These are phyloP conservation scores for Rhodotorula sp. DNA, from an alignment of 1,284 basidiomycete species.

Conservation along the genomic window DNA sequence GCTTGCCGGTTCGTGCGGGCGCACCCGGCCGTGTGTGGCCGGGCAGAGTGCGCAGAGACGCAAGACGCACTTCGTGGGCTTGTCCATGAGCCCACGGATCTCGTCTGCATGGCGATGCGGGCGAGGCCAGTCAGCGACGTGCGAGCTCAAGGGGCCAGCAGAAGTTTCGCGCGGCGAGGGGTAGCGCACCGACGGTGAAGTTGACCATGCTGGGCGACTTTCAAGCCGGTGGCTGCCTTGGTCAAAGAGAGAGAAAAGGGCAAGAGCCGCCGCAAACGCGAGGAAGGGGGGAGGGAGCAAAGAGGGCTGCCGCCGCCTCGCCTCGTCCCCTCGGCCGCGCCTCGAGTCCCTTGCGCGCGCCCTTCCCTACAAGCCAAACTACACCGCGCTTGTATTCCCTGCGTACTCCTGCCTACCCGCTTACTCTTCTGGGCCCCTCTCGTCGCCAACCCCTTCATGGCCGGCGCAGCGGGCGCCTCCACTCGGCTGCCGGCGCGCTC, in stretches of 20 bases:
- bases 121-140: constrained; percentile 4
- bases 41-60: no score
- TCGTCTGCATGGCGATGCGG: constrained; percentile 35
- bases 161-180: background rate
- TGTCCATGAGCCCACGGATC: constrained; percentile 48
- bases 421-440: background rate
- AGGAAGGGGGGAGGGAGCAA: constrained; percentile 4
- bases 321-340: no score
- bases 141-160: background rate
- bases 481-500: background rate
- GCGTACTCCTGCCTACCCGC: background rate
- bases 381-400: background rate
- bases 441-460: no score
- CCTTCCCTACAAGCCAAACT: background rate
- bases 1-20: background rate
- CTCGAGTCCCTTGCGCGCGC: no score
- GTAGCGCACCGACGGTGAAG: constrained; percentile 42
- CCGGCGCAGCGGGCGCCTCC: background rate
- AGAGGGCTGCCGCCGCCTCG: background rate
- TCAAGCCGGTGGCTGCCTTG: constrained; percentile 2
- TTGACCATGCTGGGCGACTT: constrained; percentile 39
- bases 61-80: constrained; percentile 41
- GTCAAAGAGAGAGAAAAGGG: constrained; percentile 8
- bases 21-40: no score
- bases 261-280: constrained; percentile 2